These are phyloP conservation scores for Lactarius indigo DNA, from an alignment of 768 basidiomycete species.

Conservation along the genomic window DNA sequence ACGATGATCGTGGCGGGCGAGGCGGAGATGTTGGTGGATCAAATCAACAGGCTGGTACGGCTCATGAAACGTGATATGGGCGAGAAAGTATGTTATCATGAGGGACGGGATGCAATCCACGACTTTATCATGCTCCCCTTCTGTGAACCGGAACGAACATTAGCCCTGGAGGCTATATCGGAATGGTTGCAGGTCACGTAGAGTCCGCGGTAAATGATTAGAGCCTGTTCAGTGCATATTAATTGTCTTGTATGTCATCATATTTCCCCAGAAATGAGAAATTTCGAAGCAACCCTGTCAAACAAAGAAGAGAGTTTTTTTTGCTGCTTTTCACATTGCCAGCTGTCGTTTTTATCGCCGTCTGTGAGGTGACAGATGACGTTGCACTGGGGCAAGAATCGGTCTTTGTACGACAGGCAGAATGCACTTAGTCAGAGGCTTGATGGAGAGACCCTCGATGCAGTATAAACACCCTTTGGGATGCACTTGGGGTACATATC, in stretches of 20 bases:
- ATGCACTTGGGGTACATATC: too few species aligned
- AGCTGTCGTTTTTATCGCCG: neutral
- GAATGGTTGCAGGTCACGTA: constrained; percentile 17
- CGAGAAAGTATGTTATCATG: constrained; percentile 30
- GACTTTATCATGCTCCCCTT: constrained; percentile 28
- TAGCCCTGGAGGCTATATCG: constrained; percentile 24
- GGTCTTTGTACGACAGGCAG: too few species aligned
- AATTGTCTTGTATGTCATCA: neutral
- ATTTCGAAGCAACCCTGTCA: too few species aligned
- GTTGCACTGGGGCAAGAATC: too few species aligned
- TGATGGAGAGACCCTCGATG: too few species aligned
- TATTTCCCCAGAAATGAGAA: neutral
- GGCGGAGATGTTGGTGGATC: constrained; percentile 37
- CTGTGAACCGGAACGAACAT: constrained; percentile 30
- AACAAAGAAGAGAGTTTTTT: too few species aligned
- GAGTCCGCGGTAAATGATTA: neutral
- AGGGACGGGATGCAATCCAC: constrained; percentile 33
- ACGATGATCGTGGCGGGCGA: constrained; percentile 34
- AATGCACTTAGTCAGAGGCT: too few species aligned
- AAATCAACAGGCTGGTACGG: constrained; percentile 31
- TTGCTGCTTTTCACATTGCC: neutral
- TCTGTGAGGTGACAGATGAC: too few species aligned
- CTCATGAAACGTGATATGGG: constrained; percentile 35
- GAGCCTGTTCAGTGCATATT: neutral
- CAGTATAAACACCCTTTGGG: too few species aligned